phyloP scores from a whole-genome alignment of 108 stramenopile genomes.

The Nitzschia putrida region DNA sequence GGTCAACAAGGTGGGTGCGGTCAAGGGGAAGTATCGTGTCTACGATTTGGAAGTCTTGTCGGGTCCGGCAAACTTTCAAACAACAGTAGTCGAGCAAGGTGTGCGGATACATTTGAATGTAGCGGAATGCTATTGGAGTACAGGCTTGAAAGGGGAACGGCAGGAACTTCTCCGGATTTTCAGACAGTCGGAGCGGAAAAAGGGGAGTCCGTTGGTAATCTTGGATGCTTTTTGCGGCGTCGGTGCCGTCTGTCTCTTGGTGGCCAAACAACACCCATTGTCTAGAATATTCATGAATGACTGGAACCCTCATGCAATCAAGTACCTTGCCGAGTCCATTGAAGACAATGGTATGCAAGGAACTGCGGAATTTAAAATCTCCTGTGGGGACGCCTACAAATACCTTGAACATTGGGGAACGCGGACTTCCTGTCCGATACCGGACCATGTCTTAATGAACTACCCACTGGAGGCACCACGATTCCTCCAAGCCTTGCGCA shows the following conservation, averaged over 20 bases:
- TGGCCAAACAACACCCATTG: slow-evolving; percentile 52
- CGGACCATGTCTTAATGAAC: slow-evolving; percentile 83
- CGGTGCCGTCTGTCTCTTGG: slow-evolving; percentile 89
- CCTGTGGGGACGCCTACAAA: slow-evolving; percentile 77
- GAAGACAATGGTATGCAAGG: slow-evolving; percentile 28
- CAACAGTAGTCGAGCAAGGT: slow-evolving; percentile 81
- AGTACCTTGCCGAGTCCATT: slow-evolving; percentile 34
- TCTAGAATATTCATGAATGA: slow-evolving; percentile 85
- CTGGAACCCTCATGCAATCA: slow-evolving; percentile 78
- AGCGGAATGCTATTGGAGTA: slow-evolving; percentile 94
- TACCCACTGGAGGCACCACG: slow-evolving; percentile 68
- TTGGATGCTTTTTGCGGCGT: slow-evolving; percentile 96
- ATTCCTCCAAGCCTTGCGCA: slow-evolving; percentile 72
- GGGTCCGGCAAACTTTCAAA: slow-evolving; percentile 39
- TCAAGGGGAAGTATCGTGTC: slow-evolving; percentile 90
- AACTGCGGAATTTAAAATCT: slow-evolving; percentile 27
- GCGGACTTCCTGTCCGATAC: slow-evolving; percentile 21
- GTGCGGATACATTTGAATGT: slow-evolving; percentile 84
- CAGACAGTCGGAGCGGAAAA: slow-evolving; percentile 6
- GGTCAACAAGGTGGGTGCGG: slow-evolving; percentile 92
- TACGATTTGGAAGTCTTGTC: slow-evolving; percentile 92
- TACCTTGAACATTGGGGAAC: slow-evolving; percentile 76
- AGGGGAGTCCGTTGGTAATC: slow-evolving; percentile 41
- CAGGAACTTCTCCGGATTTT: slow-evolving; percentile 69
- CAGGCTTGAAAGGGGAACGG: slow-evolving; percentile 86